Percentiles rank a stretch among this genome's conserved stretches.
phyloP scores from a whole-genome alignment of 2,329 filamentous ascomycete genomes.

The Macrophomina phaseolina region DNA sequence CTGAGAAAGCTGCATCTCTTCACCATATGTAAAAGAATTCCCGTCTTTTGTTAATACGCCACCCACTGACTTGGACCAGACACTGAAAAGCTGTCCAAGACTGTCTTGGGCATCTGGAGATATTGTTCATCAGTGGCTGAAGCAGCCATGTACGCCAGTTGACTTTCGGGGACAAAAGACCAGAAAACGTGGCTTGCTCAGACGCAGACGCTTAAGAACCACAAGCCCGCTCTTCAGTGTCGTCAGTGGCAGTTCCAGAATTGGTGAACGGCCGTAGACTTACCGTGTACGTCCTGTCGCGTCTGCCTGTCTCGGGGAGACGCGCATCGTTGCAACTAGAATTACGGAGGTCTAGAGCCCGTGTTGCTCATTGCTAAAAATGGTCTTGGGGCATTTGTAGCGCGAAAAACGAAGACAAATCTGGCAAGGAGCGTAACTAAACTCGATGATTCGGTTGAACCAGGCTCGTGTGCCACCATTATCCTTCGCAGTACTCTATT shows the following conservation, averaged over 20 bases:
- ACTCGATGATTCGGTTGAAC: background rate
- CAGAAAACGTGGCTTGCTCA: background rate
- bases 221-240: background rate
- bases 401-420: background rate
- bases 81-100: background rate
- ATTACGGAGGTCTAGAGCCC: background rate
- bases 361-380: constrained; percentile 4
- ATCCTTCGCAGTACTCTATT: no score
- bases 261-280: constrained; percentile 23
- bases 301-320: background rate
- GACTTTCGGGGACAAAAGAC: background rate
- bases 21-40: background rate
- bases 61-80: background rate
- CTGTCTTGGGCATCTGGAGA: background rate
- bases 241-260: background rate
- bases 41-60: background rate
- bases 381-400: background rate
- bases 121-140: background rate
- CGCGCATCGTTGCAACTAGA: background rate
- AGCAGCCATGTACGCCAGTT: background rate
- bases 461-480: background rate
- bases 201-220: background rate
- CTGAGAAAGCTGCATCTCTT: constrained; percentile 50
- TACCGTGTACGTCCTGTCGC: background rate
- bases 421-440: background rate